phyloP scores from a whole-genome alignment of 192 early-diverging fungal species.

The Coemansia sp. region DNA sequence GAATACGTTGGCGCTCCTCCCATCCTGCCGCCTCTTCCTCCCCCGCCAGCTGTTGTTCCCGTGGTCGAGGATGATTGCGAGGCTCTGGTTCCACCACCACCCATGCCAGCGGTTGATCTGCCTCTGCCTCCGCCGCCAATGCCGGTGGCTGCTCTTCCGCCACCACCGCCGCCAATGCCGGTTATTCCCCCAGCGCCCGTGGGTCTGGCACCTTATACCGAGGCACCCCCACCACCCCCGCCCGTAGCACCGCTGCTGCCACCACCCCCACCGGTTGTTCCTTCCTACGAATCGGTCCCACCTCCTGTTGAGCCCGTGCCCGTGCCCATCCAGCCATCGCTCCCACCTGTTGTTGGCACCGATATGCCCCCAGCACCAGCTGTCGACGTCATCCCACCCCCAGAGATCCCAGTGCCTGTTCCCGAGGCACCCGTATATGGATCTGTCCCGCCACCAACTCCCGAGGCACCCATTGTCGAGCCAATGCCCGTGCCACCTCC shows the following conservation, averaged over 20 bases:
- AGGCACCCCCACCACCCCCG: neutral
- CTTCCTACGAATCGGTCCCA: conserved; percentile 7
- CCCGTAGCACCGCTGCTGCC: neutral
- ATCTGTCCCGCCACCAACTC: neutral
- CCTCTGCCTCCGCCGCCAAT: conserved; percentile 10
- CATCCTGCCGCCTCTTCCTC: conserved; percentile 4
- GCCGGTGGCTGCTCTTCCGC: neutral
- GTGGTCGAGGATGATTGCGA: conserved; percentile 26
- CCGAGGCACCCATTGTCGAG: conserved; percentile 15
- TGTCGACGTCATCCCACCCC: neutral
- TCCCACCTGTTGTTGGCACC: no score
- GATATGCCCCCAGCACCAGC: neutral
- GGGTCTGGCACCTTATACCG: conserved; percentile 14
- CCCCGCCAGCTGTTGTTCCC: conserved; percentile 3
- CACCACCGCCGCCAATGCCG: no score
- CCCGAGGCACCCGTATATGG: neutral
- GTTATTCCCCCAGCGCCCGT: no score
- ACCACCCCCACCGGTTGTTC: conserved; percentile 2
- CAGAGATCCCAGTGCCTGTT: neutral
- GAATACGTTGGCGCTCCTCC: conserved; percentile 8
- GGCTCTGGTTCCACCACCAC: conserved; percentile 10
- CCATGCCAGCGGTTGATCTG: neutral
- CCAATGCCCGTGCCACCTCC: neutral
- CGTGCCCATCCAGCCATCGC: conserved; percentile 2
- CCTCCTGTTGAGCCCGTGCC: conserved; percentile 1